Evolutionary conservation across 2,329 filamentous ascomycete species (phyloP).

Genomic region (Trichoderma breve): DNA sequence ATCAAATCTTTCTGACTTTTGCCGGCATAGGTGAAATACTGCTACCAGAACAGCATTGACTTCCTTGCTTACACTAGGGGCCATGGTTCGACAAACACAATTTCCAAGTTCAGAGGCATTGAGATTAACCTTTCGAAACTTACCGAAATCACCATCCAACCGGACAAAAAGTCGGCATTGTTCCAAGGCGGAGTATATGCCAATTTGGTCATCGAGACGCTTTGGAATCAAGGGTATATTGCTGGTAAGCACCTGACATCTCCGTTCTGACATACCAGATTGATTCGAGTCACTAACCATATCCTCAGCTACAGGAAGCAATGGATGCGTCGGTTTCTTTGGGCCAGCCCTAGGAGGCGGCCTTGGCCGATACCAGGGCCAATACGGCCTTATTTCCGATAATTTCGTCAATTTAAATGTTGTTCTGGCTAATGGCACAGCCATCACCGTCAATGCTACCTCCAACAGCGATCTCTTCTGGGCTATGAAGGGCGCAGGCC

Average conservation of each 20-base stretch:
- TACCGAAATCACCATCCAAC: not conserved
- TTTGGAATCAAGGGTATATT: not conserved
- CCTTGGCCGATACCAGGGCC: conserved; percentile 32
- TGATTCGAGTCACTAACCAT: not conserved
- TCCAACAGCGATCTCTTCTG: conserved; percentile 36
- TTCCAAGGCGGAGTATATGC: not conserved
- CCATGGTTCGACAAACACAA: not conserved
- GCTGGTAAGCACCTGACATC: not conserved
- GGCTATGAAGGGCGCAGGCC: conserved; percentile 36
- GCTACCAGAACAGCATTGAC: not conserved
- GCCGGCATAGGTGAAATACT: not conserved
- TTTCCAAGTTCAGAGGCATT: conserved; percentile 1
- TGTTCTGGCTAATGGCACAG: conserved; percentile 33
- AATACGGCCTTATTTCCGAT: conserved; percentile 34
- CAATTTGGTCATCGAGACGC: not conserved
- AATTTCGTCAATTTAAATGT: conserved; percentile 35
- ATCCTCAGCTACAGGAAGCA: not conserved
- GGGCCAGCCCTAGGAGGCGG: conserved; percentile 34
- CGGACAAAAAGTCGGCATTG: not conserved
- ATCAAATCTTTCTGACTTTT: not conserved
- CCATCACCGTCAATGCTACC: conserved; percentile 22
- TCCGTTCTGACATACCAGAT: fast-evolving
- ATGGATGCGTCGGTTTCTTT: conserved; percentile 28
- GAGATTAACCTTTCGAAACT: not conserved
- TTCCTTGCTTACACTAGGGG: not conserved